Evolutionary conservation across 108 stramenopile species (phyloP).

Genomic region (Aurantiochytrium sp.): DNA sequence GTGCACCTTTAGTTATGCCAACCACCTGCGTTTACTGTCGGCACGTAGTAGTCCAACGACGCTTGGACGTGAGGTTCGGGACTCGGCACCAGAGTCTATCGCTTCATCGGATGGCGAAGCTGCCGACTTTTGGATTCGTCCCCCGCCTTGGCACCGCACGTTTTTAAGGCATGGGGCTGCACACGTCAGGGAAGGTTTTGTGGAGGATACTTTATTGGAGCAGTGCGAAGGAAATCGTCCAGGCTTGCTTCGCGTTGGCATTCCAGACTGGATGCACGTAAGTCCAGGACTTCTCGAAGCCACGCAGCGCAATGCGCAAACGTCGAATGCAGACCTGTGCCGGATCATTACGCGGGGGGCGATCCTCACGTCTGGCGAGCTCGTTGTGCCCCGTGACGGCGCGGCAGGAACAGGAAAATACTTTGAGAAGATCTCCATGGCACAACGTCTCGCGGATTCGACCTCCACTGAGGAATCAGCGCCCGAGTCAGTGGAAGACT

Average conservation of each 20-base stretch:
- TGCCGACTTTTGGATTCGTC: not conserved
- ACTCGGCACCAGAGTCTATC: not conserved
- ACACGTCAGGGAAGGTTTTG: not conserved
- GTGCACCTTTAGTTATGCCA: not conserved
- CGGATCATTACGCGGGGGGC: not conserved
- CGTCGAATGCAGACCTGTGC: not conserved
- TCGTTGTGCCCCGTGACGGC: not conserved
- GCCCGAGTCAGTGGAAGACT: not conserved
- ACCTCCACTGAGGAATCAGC: not conserved
- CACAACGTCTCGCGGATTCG: not conserved
- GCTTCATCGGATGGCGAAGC: not conserved
- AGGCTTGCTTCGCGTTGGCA: not conserved
- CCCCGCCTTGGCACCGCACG: not conserved
- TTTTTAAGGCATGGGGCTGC: not conserved
- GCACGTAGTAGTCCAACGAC: not conserved
- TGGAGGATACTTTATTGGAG: not conserved
- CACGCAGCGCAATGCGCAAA: not conserved
- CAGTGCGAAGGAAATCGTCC: not conserved
- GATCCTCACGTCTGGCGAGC: not conserved
- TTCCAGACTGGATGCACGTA: not conserved
- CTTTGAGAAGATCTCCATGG: constrained; percentile 16
- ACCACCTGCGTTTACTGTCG: not conserved
- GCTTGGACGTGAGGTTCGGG: not conserved
- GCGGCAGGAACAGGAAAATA: not conserved
- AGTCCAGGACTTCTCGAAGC: not conserved